Percentiles rank a stretch among this genome's conserved stretches.
Conservation (phyloP, 164 flowering plant genomes). For the Chloranthus sessilifolius region DNA sequence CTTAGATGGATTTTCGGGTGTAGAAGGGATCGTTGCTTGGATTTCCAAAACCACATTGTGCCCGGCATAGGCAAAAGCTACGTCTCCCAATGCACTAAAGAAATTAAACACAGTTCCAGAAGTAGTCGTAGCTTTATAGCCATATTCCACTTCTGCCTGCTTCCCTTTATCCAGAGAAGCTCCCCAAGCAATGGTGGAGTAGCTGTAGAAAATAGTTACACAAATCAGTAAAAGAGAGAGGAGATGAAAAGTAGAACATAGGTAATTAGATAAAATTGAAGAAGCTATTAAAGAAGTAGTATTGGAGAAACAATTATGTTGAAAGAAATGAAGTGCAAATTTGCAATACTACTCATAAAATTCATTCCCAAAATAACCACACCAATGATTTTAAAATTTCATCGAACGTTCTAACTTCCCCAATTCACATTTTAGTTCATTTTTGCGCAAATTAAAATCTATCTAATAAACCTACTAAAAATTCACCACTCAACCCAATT, state of each 20-base stretch:
- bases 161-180: slow-evolving; percentile 39
- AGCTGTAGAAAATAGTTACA: slow-evolving; percentile 21
- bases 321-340: not conserved
- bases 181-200: slow-evolving; percentile 55
- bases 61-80: slow-evolving; percentile 67
- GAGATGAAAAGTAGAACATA: not conserved
- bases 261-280: not conserved
- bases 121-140: slow-evolving; percentile 19
- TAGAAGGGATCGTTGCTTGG: slow-evolving; percentile 67
- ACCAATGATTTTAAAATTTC: too few relatives aligned
- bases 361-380: too few relatives aligned
- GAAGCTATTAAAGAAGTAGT: not conserved
- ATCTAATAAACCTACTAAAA: too few relatives aligned
- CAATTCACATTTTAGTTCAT: too few relatives aligned
- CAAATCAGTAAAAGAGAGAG: not conserved
- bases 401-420: too few relatives aligned
- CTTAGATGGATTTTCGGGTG: slow-evolving; percentile 56
- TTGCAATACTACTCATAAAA: too few relatives aligned
- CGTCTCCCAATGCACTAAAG: slow-evolving; percentile 51
- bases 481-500: too few relatives aligned
- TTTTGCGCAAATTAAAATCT: too few relatives aligned
- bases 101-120: slow-evolving; percentile 34
- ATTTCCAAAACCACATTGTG: slow-evolving; percentile 73
- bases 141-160: slow-evolving; percentile 32
- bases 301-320: not conserved